These are phyloP conservation scores for Sporodiniella umbellata DNA, from an alignment of 371 early-diverging fungal species.

Conservation along the genomic window DNA sequence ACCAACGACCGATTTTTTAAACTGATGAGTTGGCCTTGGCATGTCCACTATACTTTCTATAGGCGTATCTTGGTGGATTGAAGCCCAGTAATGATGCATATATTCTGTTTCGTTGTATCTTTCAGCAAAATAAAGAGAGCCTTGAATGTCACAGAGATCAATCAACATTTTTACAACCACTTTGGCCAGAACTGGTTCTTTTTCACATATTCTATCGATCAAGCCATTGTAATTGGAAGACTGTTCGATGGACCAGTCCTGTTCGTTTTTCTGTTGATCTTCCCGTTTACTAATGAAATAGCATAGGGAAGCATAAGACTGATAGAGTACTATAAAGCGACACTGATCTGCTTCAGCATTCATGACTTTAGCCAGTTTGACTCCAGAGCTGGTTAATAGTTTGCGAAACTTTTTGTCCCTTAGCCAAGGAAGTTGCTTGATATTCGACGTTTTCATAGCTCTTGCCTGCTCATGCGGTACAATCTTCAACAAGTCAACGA, in stretches of 20 bases:
- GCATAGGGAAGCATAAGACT: slow-evolving; percentile 31
- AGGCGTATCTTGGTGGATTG: slow-evolving; percentile 21
- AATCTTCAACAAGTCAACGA: slow-evolving; percentile 29
- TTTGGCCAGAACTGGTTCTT: slow-evolving; percentile 26
- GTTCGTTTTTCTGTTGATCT: slow-evolving; percentile 32
- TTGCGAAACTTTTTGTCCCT: slow-evolving; percentile 39
- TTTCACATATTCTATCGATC: slow-evolving; percentile 23
- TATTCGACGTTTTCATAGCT: slow-evolving; percentile 1
- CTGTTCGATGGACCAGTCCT: slow-evolving; percentile 27
- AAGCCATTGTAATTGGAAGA: slow-evolving; percentile 44
- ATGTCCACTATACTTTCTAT: slow-evolving; percentile 35
- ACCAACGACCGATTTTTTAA: slow-evolving; percentile 7
- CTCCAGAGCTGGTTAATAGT: slow-evolving; percentile 27
- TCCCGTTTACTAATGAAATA: slow-evolving; percentile 31
- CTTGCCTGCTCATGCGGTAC: slow-evolving; percentile 12
- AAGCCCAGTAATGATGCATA: slow-evolving; percentile 23
- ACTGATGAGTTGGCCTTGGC: slow-evolving; percentile 23
- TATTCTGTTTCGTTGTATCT: slow-evolving; percentile 31
- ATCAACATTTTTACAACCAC: slow-evolving; percentile 42
- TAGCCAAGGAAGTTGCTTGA: slow-evolving; percentile 25
- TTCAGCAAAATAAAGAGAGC: slow-evolving; percentile 35
- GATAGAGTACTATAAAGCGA: slow-evolving; percentile 36
- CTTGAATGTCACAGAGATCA: slow-evolving; percentile 34
- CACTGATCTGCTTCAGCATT: slow-evolving; percentile 8
- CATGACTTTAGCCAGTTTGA: slow-evolving; percentile 27